Evolutionary conservation across 2,329 filamentous ascomycete genomes (phyloP).

Genomic region (Fusarium sarcochroum): DNA sequence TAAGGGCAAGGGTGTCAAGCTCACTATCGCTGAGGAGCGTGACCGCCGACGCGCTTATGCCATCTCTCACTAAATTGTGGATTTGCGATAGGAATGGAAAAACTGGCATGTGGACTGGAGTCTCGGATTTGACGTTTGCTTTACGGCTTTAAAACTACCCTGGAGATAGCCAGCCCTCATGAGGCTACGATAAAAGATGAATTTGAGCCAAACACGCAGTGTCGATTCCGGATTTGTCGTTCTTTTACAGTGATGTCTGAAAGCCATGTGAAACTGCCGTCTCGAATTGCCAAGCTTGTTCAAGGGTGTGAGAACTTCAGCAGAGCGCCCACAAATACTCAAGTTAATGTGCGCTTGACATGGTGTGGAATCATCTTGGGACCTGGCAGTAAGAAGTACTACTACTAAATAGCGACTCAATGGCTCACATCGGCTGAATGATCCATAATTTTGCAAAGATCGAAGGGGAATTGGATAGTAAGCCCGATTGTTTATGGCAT

Average conservation of each 20-base stretch:
- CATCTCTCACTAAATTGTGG: slow-evolving; percentile 64
- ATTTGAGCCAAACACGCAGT: slow-evolving; percentile 51
- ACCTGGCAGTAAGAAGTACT: too few relatives aligned
- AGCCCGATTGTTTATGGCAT: background rate
- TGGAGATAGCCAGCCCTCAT: slow-evolving; percentile 54
- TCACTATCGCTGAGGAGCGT: slow-evolving; percentile 98
- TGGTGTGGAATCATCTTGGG: too few relatives aligned
- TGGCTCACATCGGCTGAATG: too few relatives aligned
- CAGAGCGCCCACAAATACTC: background rate
- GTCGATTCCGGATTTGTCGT: slow-evolving; percentile 40
- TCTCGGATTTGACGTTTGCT: slow-evolving; percentile 59
- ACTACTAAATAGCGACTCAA: too few relatives aligned
- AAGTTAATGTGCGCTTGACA: too few relatives aligned
- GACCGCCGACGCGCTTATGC: slow-evolving; percentile 88
- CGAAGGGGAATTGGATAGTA: too few relatives aligned
- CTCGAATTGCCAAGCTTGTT: background rate
- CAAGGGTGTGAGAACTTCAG: background rate
- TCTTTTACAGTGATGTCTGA: slow-evolving; percentile 8
- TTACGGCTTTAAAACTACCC: slow-evolving; percentile 49
- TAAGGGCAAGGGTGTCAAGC: slow-evolving; percentile 99
- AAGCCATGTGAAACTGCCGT: background rate
- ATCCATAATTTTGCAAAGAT: too few relatives aligned
- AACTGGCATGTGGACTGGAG: slow-evolving; percentile 58
- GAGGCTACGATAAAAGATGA: slow-evolving; percentile 57
- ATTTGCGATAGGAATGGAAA: slow-evolving; percentile 45